A percentile compares a stretch with the other conserved stretches of the same genome.
These are phyloP conservation scores for Citrus sinensis DNA, from an alignment of 345 rosid species.

Conservation along the genomic window DVS_A1.0 CM039169.1:27593501-27594000, in stretches of 20 bases:
- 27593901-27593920: not conserved
- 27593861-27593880: not conserved
- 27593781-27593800: not conserved
- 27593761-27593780: not conserved
- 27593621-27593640: slow-evolving; percentile 43
- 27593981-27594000: not conserved
- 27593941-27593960: not conserved
- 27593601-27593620: slow-evolving; percentile 54
- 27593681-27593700: slow-evolving; percentile 79
- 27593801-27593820: not conserved
- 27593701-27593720: slow-evolving; percentile 28
- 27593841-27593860: not conserved
- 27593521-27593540: not conserved
- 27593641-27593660: slow-evolving; percentile 49
- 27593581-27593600: slow-evolving; percentile 72
- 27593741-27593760: not conserved
- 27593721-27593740: not conserved
- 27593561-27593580: slow-evolving; percentile 3
- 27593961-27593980: not conserved
- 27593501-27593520: not conserved
- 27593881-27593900: not conserved
- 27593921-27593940: not conserved
- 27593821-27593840: not conserved
- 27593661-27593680: slow-evolving; percentile 68
- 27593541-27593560: not conserved